These are phyloP conservation scores for Cystobasidium sp. DNA, from an alignment of 1,284 basidiomycete genomes.

Conservation along the genomic window DNA sequence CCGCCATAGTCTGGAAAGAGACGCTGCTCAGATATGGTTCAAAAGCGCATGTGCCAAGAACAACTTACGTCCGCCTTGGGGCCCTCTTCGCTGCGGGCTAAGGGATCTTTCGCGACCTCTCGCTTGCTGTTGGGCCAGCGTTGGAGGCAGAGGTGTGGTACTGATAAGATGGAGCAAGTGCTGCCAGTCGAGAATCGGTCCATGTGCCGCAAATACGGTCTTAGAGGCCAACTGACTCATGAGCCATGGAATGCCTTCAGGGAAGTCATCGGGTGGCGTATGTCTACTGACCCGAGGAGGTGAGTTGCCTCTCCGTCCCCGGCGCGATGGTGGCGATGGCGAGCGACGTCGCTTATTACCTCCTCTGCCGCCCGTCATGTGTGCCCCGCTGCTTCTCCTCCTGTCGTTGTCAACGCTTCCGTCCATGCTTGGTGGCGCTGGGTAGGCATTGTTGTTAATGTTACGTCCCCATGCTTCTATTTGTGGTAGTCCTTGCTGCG, in stretches of 20 bases:
- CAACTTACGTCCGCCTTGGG: not conserved
- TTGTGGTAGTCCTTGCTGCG: constrained; percentile 3
- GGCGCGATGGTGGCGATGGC: constrained; percentile 8
- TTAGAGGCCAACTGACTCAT: constrained; percentile 34
- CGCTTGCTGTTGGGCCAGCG: not conserved
- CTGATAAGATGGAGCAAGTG: constrained; percentile 29
- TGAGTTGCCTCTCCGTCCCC: constrained; percentile 15
- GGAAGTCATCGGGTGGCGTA: constrained; percentile 39
- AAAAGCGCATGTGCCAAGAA: not conserved
- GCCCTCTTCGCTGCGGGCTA: constrained; percentile 22
- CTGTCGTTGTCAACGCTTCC: constrained; percentile 34
- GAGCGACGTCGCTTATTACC: constrained; percentile 38
- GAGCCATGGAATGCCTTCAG: constrained; percentile 42
- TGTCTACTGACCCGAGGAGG: constrained; percentile 37
- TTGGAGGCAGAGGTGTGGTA: constrained; percentile 16
- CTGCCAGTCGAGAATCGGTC: constrained; percentile 38
- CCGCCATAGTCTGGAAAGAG: constrained; percentile 35
- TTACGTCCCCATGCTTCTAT: constrained; percentile 13
- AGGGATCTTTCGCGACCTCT: constrained; percentile 19
- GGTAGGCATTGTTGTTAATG: constrained; percentile 11
- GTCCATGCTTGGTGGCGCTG: constrained; percentile 30
- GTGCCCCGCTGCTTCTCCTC: constrained; percentile 6
- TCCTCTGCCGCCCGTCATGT: constrained; percentile 2
- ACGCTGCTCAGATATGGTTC: not conserved
- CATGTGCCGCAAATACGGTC: constrained; percentile 43